Evolutionary conservation across 495 filamentous ascomycete species (phyloP).

Genomic region (Talaromyces liani): DNA sequence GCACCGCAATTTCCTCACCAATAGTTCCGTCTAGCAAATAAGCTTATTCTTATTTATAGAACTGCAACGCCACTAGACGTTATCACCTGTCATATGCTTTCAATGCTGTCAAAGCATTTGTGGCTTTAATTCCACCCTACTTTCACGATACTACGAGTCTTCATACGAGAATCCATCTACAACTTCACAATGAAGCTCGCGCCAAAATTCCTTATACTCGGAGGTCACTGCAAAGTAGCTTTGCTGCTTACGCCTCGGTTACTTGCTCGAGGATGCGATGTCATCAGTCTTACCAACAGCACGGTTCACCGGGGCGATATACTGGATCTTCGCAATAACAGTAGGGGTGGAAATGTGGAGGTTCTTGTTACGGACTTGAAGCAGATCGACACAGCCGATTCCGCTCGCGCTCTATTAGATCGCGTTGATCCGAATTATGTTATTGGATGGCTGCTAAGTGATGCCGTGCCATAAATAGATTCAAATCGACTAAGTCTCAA

Average conservation of each 20-base stretch:
- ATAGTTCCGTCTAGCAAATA: not conserved
- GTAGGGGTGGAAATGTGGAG: not conserved
- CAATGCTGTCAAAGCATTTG: not conserved
- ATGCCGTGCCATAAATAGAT: not conserved
- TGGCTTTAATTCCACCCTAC: not conserved
- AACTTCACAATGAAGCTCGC: not conserved
- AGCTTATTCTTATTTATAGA: not conserved
- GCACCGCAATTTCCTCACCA: not conserved
- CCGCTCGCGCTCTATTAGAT: not conserved
- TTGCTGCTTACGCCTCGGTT: not conserved
- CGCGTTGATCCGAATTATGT: constrained; percentile 2
- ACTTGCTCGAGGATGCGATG: not conserved
- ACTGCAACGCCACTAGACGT: not conserved
- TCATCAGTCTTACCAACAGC: not conserved
- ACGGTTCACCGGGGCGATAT: not conserved
- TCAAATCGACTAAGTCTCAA: too few species aligned
- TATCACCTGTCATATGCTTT: not conserved
- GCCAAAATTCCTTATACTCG: not conserved
- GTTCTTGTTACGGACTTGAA: not conserved
- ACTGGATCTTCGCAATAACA: not conserved
- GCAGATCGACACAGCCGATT: not conserved
- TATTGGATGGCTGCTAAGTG: constrained; percentile 2
- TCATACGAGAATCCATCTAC: not conserved
- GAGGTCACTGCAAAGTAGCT: constrained; percentile 1
- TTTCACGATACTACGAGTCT: not conserved